Base-by-base conservation (phyloP, 2,329 filamentous ascomycete species). In the Tolypocladium ovalisporum region DNA sequence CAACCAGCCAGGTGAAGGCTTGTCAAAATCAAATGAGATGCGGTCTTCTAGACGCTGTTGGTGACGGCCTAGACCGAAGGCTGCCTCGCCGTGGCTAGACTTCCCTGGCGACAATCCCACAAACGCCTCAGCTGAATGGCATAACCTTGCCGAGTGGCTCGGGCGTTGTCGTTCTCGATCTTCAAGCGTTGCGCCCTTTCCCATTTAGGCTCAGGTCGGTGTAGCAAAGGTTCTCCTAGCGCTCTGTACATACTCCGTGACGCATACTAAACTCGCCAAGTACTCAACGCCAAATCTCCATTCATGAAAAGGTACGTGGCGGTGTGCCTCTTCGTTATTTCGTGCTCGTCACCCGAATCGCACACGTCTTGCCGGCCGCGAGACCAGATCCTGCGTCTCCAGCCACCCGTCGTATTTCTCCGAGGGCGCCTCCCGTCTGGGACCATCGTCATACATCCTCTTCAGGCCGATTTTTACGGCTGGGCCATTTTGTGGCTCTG, bases 331-430 rank as follows among this genome's bases (percentile, higher is more conserved):
- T 34, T 32, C 19, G 15, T 54, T 15, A 19, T 19, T 9, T 29
- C 36, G 10, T 54, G 27, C 17, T 32, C 27, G 36, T 54, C 52
- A 58, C 56, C 62, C 60, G 57, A 72, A 71, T 32, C 70, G 69
- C 39, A 73, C 67, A 58, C 68, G 66, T 55, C 70, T 67, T 39
- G 64, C 62, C 53, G 68, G 66, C 58, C 63, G 68, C 55, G 65
- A 58, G 49, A 59, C 58, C 32, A 62, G 39, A 44, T 62, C 61
- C 52, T 58, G 56, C 42, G 39, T 37, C 9, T 56, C 56, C 2
- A 7, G 47, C 19, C 19, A 52, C 19, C 19, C 47, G 12, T n/a
- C 29, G 19, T 19, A 12, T n/a, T 52, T 32, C 10, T n/a, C 19
- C 5, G 47, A 10, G 17, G 24, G 27, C 9, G 51, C 39, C 29